Base-by-base conservation (phyloP, 2,329 filamentous ascomycete species). In the Botryotinia convoluta region DNA sequence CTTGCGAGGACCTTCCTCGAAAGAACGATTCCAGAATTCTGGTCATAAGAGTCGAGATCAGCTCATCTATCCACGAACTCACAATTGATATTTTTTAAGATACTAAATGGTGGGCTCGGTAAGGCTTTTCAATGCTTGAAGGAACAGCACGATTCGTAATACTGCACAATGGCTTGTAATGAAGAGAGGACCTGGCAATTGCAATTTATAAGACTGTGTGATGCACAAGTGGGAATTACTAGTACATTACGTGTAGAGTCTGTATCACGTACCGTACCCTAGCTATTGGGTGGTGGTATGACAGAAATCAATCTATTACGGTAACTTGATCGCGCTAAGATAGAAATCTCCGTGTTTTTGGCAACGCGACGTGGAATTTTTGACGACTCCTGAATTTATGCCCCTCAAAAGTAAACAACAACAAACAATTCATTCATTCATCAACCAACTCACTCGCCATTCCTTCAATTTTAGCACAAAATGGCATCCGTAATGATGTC, bases 401-500 rank as follows among this genome's bases (percentile, higher is more conserved):
- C 77, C 76, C 77, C 77, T 78, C 77, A 75, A 74, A 73, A 73
- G 70, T 67, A 68, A 72, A 69, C 54, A 72, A 72, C 51, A n/a
- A 54, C 48, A n/a, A 54, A 54, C 48, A 62, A 65, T 60, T 45
- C 51, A 71, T 60, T 45, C 51, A 71, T 75, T 72, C 74, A 75
- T 65, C 72, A 78, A 35, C 72, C 69, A 68, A 73, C 74, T 45
- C 67, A 57, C 65, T 57, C 67, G 75, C 73, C 73, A 72, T 67
- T 64, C 20, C 20, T 68, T 35, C 57, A 22, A 62, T 20, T 39
- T 54, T 22, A 63, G 29, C n/a, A 35, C 26, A 77, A 69, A 70
- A 81, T 81, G 79, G 76, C 79, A 72, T 79, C 79, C 61, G 79
- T 79, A 35, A 80, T 80, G 76, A 80, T 80, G 78, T 80, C 80